Evolutionary conservation across 2,329 filamentous ascomycete species (phyloP).

Genomic region (Cryphonectria radicalis): DNA sequence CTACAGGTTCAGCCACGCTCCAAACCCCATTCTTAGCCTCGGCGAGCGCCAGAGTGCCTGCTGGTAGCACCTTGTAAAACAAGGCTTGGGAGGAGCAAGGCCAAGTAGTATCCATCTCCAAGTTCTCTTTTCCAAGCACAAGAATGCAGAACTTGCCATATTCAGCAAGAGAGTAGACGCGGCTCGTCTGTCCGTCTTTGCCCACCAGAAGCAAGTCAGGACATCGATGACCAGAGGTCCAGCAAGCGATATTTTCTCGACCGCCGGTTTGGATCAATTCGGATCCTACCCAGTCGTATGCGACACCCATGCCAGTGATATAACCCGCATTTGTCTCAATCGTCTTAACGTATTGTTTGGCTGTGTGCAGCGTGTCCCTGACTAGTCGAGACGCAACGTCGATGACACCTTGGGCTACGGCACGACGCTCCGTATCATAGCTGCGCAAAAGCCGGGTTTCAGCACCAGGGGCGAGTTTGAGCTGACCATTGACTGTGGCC

Average conservation of each 20-base stretch:
- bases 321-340: constrained; percentile 53
- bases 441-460: constrained; percentile 42
- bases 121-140: neutral
- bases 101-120: constrained; percentile 11
- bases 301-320: constrained; percentile 45
- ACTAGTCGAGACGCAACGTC: constrained; percentile 52
- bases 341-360: constrained; percentile 51
- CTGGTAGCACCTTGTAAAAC: neutral
- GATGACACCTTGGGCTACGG: constrained; percentile 50
- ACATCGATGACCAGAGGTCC: constrained; percentile 3
- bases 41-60: constrained; percentile 34
- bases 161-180: constrained; percentile 11
- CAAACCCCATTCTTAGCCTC: constrained; percentile 32
- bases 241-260: constrained; percentile 1
- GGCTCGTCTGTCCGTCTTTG: constrained; percentile 15
- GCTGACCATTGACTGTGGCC: constrained; percentile 2
- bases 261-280: neutral
- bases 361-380: constrained; percentile 48
- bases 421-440: constrained; percentile 50
- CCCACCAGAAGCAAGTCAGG: neutral
- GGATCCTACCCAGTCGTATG: neutral
- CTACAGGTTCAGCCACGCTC: constrained; percentile 38
- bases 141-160: constrained; percentile 20
- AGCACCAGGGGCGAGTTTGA: constrained; percentile 32
- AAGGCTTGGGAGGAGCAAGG: neutral